Evolutionary conservation across 768 basidiomycete species (phyloP), one percentile per base, ranked within the genome.

Genomic region (Tricholoma hemisulphureum): DNA sequence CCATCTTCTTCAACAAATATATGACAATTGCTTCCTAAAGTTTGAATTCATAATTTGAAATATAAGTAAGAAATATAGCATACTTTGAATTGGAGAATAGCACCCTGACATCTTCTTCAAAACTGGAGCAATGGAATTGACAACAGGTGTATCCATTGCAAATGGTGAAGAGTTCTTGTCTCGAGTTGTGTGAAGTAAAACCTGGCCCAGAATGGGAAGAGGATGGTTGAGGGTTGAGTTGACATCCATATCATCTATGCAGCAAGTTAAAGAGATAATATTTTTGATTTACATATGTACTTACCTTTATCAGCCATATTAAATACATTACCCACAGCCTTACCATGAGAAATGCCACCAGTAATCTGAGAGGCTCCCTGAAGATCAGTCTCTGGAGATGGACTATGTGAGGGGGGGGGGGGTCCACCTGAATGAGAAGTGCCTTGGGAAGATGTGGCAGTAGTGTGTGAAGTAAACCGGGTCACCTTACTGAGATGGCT

Each of bases 281-380:
- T 2, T n/a, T 37, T 37, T 37, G 10, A n/a, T 37, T 37, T 14
- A 18, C 4, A 18, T 16, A 18, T n/a, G 14, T n/a, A n/a, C 35
- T 16, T 37, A 26, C 7, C 37, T 11, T 45, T 29, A 57, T 64
- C 63, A 51, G 55, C 63, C 55, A 57, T 57, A 32, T 64, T 64
- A 16, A 39, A 58, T 46, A 48, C 45, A 64, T 64, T 64, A n/a
- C 63, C 63, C 14, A 51, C 29, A 28, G 63, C 61, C 11, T 43
- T 32, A 6, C 61, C 63, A 51, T 55, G 43, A 35, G 51, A 45
- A 56, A 58, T 45, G 4, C 35, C n/a, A 37, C 35, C 14, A 39
- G 45, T 58, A 31, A 49, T 53, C 16, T 29, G 20, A 14, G 62
- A 63, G 16, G 62, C 35, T 26, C 59, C 62, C 43, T 60, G 51